A percentile compares a stretch with the other conserved stretches of the same genome.
These are phyloP conservation scores for Lodderomyces oxycetoniae DNA, from an alignment of 1,139 yeast genomes.

Conservation along the genomic window DNA sequence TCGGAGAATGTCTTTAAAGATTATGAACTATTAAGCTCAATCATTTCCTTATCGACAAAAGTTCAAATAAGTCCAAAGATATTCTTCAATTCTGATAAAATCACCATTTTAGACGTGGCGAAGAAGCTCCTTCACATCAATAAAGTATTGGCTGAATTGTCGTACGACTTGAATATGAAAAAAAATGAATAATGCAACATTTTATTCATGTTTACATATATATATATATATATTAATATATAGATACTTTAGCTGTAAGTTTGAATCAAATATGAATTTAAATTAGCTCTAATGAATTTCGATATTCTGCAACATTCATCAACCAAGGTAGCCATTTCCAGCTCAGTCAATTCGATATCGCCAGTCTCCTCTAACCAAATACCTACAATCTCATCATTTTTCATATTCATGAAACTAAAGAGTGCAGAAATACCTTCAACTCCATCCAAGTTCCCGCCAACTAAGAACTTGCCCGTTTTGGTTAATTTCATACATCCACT, in stretches of 20 bases:
- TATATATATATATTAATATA: not conserved
- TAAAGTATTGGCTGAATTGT: slow-evolving; percentile 41
- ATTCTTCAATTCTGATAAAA: slow-evolving; percentile 32
- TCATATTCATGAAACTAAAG: slow-evolving; percentile 51
- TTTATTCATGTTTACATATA: slow-evolving; percentile 6
- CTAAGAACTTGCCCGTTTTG: slow-evolving; percentile 14
- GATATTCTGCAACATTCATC: slow-evolving; percentile 43
- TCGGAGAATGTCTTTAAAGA: slow-evolving; percentile 29
- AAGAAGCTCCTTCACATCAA: slow-evolving; percentile 40
- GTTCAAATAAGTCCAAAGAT: slow-evolving; percentile 37
- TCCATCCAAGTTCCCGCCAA: slow-evolving; percentile 15
- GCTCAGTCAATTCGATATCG: slow-evolving; percentile 24
- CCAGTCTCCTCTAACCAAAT: slow-evolving; percentile 47
- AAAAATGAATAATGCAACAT: slow-evolving; percentile 18
- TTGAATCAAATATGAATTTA: slow-evolving; percentile 28
- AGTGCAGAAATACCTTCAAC: slow-evolving; percentile 31
- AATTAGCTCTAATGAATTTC: slow-evolving; percentile 39
- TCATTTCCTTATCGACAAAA: slow-evolving; percentile 36
- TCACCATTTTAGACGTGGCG: slow-evolving; percentile 33
- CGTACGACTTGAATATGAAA: slow-evolving; percentile 20
- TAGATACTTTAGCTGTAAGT: slow-evolving; percentile 1
- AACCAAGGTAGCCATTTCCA: slow-evolving; percentile 26
- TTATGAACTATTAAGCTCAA: slow-evolving; percentile 29
- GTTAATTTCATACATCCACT: slow-evolving; percentile 51
- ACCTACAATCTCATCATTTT: slow-evolving; percentile 51